Evolutionary conservation across 2,329 filamentous ascomycete species (phyloP).

Genomic region (Alternaria triticina): DNA sequence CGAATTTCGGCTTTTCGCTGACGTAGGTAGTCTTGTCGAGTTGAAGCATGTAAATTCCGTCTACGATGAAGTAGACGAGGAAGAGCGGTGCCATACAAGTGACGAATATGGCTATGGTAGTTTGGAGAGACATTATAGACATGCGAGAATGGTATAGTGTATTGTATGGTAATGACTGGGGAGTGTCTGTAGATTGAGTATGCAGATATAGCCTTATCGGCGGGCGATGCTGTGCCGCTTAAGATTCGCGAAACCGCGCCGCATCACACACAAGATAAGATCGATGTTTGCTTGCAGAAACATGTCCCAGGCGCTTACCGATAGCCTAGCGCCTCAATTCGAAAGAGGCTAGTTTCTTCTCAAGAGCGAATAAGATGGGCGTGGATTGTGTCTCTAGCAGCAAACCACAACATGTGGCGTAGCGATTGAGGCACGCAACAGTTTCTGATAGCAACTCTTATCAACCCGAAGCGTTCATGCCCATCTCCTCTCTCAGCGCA

Average conservation of each 20-base stretch:
- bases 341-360: neutral
- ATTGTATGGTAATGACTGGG: neutral
- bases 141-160: neutral
- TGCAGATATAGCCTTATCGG: neutral
- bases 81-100: neutral
- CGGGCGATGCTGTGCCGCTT: neutral
- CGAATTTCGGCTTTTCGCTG: no score
- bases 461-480: neutral
- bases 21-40: neutral
- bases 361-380: neutral
- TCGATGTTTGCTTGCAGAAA: neutral
- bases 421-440: no score
- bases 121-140: neutral
- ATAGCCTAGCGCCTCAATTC: neutral
- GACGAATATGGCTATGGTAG: neutral
- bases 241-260: neutral
- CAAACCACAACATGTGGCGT: neutral
- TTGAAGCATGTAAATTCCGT: neutral
- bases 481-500: conserved; percentile 61
- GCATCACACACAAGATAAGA: neutral
- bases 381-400: no score
- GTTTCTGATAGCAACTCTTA: no score
- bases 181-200: accelerated
- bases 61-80: neutral
- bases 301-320: neutral